Percentiles rank a stretch among this genome's conserved stretches.
phyloP scores from a whole-genome alignment of 805 yeast genomes.

The Yarrowia porcina region DNA sequence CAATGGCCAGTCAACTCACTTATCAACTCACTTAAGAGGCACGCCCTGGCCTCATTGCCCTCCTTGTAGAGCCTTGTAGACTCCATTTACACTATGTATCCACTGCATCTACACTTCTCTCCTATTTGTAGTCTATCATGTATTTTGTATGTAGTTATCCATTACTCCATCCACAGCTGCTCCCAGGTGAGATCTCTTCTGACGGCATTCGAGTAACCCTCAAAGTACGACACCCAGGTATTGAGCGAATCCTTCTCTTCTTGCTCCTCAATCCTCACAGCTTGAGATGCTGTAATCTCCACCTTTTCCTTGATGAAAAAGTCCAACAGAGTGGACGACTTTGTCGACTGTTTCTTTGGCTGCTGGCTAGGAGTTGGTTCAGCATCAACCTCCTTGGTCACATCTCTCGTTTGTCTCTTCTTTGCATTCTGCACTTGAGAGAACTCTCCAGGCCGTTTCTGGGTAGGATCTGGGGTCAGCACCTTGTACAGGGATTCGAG shows the following conservation, averaged over 20 bases:
- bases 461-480: not conserved
- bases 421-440: not conserved
- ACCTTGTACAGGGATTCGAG: not conserved
- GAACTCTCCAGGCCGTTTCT: conserved; percentile 14
- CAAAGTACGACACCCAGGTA: conserved; percentile 86
- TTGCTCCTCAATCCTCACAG: not conserved
- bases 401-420: not conserved
- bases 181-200: conserved; percentile 77
- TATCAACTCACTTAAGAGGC: too few relatives aligned
- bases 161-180: conserved; percentile 50
- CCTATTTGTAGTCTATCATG: too few relatives aligned
- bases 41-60: too few relatives aligned
- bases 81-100: too few relatives aligned
- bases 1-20: too few relatives aligned
- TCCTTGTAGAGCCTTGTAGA: too few relatives aligned
- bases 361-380: not conserved
- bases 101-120: too few relatives aligned
- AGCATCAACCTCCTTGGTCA: not conserved
- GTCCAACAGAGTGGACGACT: not conserved
- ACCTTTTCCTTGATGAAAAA: not conserved
- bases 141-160: too few relatives aligned
- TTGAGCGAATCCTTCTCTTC: not conserved
- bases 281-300: not conserved
- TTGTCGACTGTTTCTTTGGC: not conserved
- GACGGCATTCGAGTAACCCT: conserved; percentile 91